Evolutionary conservation across 345 rosid species (phyloP).

Genomic region (Anacardium occidentale): DNA sequence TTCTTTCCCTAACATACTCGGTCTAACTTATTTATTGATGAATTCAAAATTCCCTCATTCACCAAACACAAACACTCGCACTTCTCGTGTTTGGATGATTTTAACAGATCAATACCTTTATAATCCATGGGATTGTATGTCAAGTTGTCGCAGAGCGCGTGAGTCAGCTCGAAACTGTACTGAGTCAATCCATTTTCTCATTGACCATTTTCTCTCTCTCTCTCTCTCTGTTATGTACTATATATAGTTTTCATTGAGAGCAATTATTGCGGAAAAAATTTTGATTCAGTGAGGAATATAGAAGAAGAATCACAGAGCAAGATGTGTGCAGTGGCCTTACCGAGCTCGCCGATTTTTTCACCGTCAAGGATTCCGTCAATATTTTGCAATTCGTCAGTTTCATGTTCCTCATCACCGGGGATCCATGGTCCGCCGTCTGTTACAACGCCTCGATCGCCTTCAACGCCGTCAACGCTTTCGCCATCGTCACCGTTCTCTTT

Average conservation of each 20-base stretch:
- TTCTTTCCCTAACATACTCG: too few species aligned
- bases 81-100: neutral
- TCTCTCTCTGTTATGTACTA: too few species aligned
- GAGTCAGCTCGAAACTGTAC: neutral
- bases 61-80: neutral
- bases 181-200: neutral
- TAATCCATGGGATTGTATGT: neutral
- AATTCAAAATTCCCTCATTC: too few species aligned
- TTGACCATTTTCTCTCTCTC: neutral
- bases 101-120: too few species aligned
- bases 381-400: constrained; percentile 27
- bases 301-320: constrained; percentile 6
- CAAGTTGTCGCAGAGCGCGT: neutral
- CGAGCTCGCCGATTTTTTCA: constrained; percentile 40
- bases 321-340: constrained; percentile 29
- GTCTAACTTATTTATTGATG: too few species aligned
- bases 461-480: neutral
- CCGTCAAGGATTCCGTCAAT: constrained; percentile 28
- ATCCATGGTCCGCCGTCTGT: constrained; percentile 14
- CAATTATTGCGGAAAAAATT: too few species aligned
- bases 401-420: constrained; percentile 12
- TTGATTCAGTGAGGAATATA: too few species aligned
- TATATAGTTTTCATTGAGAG: neutral
- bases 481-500: constrained; percentile 11
- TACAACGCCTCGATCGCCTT: neutral